phyloP scores from a whole-genome alignment of 768 basidiomycete species.

The Leucosporidium scottii region DNA sequence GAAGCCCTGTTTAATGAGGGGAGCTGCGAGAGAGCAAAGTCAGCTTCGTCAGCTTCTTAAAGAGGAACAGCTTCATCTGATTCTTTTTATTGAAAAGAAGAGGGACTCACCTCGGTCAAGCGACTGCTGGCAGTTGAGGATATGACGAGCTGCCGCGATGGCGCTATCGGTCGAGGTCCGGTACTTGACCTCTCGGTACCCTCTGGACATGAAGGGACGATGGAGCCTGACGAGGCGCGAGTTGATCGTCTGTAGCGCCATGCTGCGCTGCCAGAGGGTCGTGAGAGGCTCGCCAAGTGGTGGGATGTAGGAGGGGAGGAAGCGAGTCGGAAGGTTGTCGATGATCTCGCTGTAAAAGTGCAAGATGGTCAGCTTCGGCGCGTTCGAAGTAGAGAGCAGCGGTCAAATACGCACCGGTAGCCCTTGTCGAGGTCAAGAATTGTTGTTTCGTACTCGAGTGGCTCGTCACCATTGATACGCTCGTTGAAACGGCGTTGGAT shows the following conservation, averaged over 20 bases:
- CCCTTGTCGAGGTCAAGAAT: slow-evolving; percentile 4
- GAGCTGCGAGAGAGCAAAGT: not conserved
- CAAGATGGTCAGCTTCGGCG: no score
- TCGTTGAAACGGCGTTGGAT: slow-evolving; percentile 12
- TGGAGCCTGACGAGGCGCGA: slow-evolving; percentile 12
- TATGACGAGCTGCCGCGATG: slow-evolving; percentile 1
- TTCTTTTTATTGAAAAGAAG: no score
- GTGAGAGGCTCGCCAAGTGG: slow-evolving; percentile 13
- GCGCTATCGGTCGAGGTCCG: slow-evolving; percentile 2
- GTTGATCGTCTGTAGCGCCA: slow-evolving; percentile 5
- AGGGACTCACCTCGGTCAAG: slow-evolving; percentile 5
- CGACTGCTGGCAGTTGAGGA: not conserved
- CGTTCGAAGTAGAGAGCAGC: no score
- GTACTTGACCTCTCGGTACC: not conserved
- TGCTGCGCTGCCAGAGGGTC: slow-evolving; percentile 4
- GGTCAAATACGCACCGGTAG: not conserved
- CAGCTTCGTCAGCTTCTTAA: not conserved
- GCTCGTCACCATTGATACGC: not conserved
- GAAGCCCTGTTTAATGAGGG: slow-evolving; percentile 6
- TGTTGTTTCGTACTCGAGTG: slow-evolving; percentile 1
- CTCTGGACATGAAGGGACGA: slow-evolving; percentile 15
- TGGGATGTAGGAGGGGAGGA: slow-evolving; percentile 1
- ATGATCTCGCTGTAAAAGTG: not conserved
- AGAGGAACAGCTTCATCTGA: no score
- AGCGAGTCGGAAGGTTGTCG: not conserved